phyloP scores from a whole-genome alignment of 495 filamentous ascomycete genomes.

The Penicillium lagena region DNA sequence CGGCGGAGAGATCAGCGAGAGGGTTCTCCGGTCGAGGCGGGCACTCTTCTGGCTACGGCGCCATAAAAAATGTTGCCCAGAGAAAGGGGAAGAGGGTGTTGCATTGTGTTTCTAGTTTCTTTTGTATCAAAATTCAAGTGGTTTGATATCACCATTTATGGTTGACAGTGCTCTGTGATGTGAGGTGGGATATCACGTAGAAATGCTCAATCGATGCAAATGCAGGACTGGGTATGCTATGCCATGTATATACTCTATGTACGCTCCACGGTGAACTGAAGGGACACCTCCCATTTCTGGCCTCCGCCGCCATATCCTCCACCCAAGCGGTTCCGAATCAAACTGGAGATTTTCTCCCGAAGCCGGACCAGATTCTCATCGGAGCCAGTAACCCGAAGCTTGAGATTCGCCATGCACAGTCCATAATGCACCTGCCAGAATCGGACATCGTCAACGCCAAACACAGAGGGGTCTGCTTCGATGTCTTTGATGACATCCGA shows the following conservation, averaged over 20 bases:
- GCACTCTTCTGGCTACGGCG: constrained; percentile 33
- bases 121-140: constrained; percentile 33
- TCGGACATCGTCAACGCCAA: constrained; percentile 74
- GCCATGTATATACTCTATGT: constrained; percentile 4
- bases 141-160: constrained; percentile 23
- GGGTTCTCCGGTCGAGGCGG: constrained; percentile 30
- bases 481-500: constrained; percentile 77
- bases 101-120: constrained; percentile 18
- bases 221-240: neutral
- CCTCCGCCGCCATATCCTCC: constrained; percentile 81
- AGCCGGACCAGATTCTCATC: constrained; percentile 63
- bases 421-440: constrained; percentile 99
- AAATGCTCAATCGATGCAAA: neutral
- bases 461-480: constrained; percentile 68
- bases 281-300: constrained; percentile 78
- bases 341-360: constrained; percentile 63
- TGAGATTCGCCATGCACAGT: constrained; percentile 89
- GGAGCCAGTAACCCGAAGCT: constrained; percentile 60
- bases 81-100: constrained; percentile 15
- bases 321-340: constrained; percentile 81
- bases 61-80: constrained; percentile 18
- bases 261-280: constrained; percentile 40
- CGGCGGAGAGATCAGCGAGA: constrained; percentile 63
- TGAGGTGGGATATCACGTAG: too few species aligned
- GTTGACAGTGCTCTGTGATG: too few species aligned